Conservation (phyloP, 768 basidiomycete species). For the Lactarius deliciosus region DNA sequence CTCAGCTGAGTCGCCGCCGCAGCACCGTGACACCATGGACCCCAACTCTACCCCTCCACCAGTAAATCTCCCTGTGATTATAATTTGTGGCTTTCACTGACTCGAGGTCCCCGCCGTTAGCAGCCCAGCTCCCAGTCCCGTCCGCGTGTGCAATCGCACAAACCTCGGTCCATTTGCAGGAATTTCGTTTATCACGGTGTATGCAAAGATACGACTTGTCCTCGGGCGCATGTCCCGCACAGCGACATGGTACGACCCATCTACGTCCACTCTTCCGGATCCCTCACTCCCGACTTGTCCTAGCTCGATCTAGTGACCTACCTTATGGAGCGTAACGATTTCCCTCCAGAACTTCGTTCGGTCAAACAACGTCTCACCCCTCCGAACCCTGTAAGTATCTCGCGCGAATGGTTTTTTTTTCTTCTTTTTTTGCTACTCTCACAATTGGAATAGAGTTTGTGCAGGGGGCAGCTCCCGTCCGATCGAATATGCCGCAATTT, state of each 20-base stretch:
- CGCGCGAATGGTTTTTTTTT: too few species aligned
- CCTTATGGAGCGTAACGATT: constrained; percentile 5
- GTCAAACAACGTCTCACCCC: background rate
- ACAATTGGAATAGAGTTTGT: background rate
- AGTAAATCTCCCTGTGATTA: background rate
- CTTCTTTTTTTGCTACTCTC: too few species aligned
- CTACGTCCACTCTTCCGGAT: background rate
- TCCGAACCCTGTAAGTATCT: background rate
- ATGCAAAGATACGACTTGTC: constrained; percentile 2
- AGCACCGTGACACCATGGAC: background rate
- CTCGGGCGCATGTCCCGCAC: constrained; percentile 12
- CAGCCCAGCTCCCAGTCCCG: background rate
- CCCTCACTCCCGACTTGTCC: background rate
- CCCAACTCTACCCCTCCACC: background rate
- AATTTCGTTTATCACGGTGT: constrained; percentile 9
- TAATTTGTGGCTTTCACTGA: background rate
- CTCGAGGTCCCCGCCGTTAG: background rate
- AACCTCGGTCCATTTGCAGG: constrained; percentile 16
- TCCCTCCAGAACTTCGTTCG: constrained; percentile 4
- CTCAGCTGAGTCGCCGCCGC: too few species aligned
- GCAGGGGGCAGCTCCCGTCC: background rate
- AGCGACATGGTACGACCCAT: constrained; percentile 5
- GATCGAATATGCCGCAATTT: constrained; percentile 13
- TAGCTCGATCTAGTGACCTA: constrained; percentile 3
- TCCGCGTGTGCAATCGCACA: background rate